Conservation (phyloP, 1,139 yeast species). For the Suhomyces maxii region DNA sequence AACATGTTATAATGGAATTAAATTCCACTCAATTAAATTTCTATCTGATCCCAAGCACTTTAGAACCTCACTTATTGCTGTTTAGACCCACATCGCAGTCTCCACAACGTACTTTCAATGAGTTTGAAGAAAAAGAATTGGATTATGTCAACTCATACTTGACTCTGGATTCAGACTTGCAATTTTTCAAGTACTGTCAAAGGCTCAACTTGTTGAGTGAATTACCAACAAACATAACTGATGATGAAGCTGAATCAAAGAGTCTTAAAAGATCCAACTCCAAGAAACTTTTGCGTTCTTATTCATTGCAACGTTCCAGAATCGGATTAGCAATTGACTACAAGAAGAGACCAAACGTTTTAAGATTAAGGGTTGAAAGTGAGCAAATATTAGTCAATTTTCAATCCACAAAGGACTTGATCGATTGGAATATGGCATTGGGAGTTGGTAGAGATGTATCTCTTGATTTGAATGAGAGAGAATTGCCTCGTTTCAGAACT, state of each 20-base stretch:
- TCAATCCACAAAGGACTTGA: conserved; percentile 53
- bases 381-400: conserved; percentile 67
- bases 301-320: conserved; percentile 67
- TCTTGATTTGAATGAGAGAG: conserved; percentile 58
- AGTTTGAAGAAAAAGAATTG: conserved; percentile 15
- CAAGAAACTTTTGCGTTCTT: conserved; percentile 37
- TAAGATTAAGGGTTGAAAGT: conserved; percentile 64
- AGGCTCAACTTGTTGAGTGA: conserved; percentile 20
- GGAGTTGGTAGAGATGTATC: conserved; percentile 65
- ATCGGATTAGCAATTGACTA: conserved; percentile 73
- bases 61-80: conserved; percentile 31
- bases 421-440: conserved; percentile 64
- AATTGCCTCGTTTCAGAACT: conserved; percentile 66
- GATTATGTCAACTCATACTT: conserved; percentile 23
- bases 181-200: conserved; percentile 35
- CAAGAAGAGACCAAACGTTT: conserved; percentile 55
- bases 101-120: conserved; percentile 17
- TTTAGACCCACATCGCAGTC: conserved; percentile 18
- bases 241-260: conserved; percentile 9
- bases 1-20: conserved; percentile 58
- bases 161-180: conserved; percentile 39
- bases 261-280: conserved; percentile 4
- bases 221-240: neutral
- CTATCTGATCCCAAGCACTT: conserved; percentile 42
- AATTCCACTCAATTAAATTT: conserved; percentile 76